phyloP scores from a whole-genome alignment of 352 stramenopile genomes.

The Globisporangium lucens region DNA sequence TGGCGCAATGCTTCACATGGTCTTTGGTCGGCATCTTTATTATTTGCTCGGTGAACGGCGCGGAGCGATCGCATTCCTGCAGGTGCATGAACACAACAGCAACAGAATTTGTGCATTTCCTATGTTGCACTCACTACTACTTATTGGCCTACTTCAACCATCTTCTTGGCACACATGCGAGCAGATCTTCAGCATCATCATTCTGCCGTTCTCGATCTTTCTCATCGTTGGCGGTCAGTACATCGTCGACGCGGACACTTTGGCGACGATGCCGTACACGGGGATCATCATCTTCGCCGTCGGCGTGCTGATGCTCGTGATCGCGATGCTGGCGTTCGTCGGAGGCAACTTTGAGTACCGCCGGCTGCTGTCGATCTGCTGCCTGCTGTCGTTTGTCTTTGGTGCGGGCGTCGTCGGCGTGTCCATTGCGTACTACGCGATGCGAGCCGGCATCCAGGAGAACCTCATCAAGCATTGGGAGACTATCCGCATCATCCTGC shows the following conservation, averaged over 20 bases:
- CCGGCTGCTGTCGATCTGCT: slow-evolving; percentile 65
- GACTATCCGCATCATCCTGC: slow-evolving; percentile 54
- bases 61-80: slow-evolving; percentile 53
- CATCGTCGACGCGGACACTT: slow-evolving; percentile 60
- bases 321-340: slow-evolving; percentile 66
- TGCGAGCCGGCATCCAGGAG: slow-evolving; percentile 43
- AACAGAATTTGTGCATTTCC: neutral
- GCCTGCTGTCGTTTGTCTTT: slow-evolving; percentile 54
- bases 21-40: slow-evolving; percentile 42
- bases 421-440: slow-evolving; percentile 54
- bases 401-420: slow-evolving; percentile 46
- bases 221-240: slow-evolving; percentile 71
- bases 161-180: neutral
- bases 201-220: slow-evolving; percentile 63
- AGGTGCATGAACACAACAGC: slow-evolving; percentile 23
- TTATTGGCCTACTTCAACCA: neutral
- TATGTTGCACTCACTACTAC: neutral
- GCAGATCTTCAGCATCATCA: slow-evolving; percentile 64
- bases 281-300: slow-evolving; percentile 63
- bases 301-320: slow-evolving; percentile 46
- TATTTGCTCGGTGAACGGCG: slow-evolving; percentile 52
- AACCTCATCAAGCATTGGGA: slow-evolving; percentile 60
- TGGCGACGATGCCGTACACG: slow-evolving; percentile 66
- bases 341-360: slow-evolving; percentile 77
- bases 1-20: slow-evolving; percentile 31